Evolutionary conservation across 2,329 filamentous ascomycete genomes (phyloP), one percentile per base, ranked within the genome.

Genomic region (Stagonosporopsis tanaceti): DNA sequence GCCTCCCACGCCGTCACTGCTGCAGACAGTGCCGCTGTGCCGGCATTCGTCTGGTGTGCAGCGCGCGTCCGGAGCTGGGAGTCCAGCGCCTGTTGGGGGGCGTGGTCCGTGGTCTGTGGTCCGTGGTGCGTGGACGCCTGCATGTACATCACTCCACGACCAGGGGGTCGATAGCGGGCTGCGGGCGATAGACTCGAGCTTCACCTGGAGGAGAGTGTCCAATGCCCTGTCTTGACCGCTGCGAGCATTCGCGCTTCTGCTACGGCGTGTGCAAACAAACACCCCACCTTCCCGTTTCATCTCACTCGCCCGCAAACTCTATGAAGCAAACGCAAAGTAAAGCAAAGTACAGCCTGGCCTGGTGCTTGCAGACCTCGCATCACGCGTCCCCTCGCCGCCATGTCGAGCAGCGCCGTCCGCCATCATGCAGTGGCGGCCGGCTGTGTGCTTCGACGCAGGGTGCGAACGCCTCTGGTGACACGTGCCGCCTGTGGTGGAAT

Each of bases 281-380:
- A 27, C 50, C 41, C 56, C 51, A 48, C 47, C 42, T 34, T 17
- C 32, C 53, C 47, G 64, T 68, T 66, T 66, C 65, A 63, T 45
- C 51, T 56, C 48, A 53, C 57, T 53, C 57, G 34, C 57, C 51
- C 48, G 44, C 55, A 60, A 60, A 57, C 35, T 45, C 53, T 34
- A 50, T 61, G 59, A 61, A 61, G 55, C 47, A 44, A 50, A 15
- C 6, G 32, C 32, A 34, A 34, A 34, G 32, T n/a, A 3, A 34
- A 61, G 59, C 32, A 34, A 34, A 34, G 32, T n/a, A 1, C 15
- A 61, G 59, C 64, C 52, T 60, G 57, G 59, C 47, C 11, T 35
- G 17, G 38, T 38, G 3, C 39, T 39, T 38, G 24, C 35, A 48
- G 17, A 32, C 42, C 51, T 15, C 20, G 8, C 8, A 44, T 38